Percentiles rank a stretch among this genome's conserved stretches.
These are phyloP conservation scores for Hamamelis virginiana DNA, from an alignment of 164 flowering plant genomes.

Conservation along the genomic window DNA sequence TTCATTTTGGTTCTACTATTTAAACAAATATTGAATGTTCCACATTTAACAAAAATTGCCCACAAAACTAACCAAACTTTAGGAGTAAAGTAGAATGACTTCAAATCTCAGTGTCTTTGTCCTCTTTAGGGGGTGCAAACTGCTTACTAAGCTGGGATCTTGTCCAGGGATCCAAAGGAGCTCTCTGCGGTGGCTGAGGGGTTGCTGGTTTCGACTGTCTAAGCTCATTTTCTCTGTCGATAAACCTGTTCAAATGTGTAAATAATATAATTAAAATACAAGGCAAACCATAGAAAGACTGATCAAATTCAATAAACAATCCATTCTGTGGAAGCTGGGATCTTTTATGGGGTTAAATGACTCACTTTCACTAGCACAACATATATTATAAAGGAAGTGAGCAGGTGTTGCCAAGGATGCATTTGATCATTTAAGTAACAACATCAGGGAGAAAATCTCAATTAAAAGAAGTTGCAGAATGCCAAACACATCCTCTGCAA, in stretches of 20 bases:
- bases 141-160: constrained; percentile 67
- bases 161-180: constrained; percentile 86
- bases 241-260: constrained; percentile 56
- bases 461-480: too few relatives aligned
- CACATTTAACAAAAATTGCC: too few relatives aligned
- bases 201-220: constrained; percentile 82
- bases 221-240: constrained; percentile 94
- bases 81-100: too few relatives aligned
- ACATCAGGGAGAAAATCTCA: background rate
- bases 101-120: constrained; percentile 37
- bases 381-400: background rate
- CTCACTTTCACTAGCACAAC: background rate
- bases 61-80: too few relatives aligned
- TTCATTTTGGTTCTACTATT: too few relatives aligned
- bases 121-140: constrained; percentile 81
- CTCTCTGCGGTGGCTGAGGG: constrained; percentile 74
- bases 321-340: background rate
- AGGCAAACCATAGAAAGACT: background rate
- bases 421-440: background rate
- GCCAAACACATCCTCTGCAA: background rate
- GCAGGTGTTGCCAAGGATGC: too few relatives aligned
- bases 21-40: too few relatives aligned
- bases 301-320: background rate
- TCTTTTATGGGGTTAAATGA: background rate
- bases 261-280: background rate